phyloP scores from a whole-genome alignment of 495 filamentous ascomycete genomes.

The Penicillium argentinense region DNA sequence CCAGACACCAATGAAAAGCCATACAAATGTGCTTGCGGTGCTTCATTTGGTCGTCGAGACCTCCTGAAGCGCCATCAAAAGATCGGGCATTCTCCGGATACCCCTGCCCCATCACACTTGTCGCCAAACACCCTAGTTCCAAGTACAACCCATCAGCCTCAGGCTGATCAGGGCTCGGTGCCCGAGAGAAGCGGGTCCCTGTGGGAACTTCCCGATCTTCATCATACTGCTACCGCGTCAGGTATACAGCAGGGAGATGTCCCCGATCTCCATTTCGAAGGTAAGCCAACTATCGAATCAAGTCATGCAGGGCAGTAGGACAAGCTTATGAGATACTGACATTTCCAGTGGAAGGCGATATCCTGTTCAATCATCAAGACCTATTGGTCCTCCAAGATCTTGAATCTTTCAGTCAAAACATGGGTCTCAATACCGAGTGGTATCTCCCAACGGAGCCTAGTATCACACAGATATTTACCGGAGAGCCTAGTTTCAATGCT shows the following conservation, averaged over 20 bases:
- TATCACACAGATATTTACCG: constrained; percentile 3
- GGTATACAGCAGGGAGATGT: background rate
- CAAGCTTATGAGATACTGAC: too few species aligned
- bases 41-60: constrained; percentile 15
- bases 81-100: constrained; percentile 7
- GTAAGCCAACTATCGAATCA: too few species aligned
- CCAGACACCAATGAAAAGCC: constrained; percentile 27
- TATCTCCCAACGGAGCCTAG: constrained; percentile 6
- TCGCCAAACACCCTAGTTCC: background rate
- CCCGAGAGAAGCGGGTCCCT: background rate
- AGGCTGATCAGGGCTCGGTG: too few species aligned
- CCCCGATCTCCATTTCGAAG: background rate
- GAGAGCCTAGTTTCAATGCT: constrained; percentile 1
- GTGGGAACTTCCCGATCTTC: background rate
- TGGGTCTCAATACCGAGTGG: constrained; percentile 14
- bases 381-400: constrained; percentile 14
- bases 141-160: too few species aligned
- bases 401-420: constrained; percentile 14
- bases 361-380: constrained; percentile 7
- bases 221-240: background rate
- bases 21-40: constrained; percentile 17
- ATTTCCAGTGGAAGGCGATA: background rate
- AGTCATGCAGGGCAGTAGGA: too few species aligned
- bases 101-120: constrained; percentile 4
- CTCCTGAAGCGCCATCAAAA: constrained; percentile 19